These are phyloP conservation scores for Elsinoe perseae DNA, from an alignment of 2,329 filamentous ascomycete species.

Conservation along the genomic window DNA sequence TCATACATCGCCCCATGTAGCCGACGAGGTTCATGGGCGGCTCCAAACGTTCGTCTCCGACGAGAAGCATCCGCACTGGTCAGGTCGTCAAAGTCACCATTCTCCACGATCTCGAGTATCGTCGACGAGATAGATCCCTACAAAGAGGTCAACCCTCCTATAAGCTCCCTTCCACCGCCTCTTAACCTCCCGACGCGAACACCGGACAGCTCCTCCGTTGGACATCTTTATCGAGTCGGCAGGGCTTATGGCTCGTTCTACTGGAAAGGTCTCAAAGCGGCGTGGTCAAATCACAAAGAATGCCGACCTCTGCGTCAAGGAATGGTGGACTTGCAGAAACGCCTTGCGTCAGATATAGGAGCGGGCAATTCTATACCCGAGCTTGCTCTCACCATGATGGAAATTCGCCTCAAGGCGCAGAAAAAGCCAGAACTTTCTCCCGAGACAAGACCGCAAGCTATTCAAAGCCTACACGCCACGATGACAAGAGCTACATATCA, in stretches of 20 bases:
- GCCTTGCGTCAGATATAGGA: not conserved
- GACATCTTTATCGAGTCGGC: conserved; percentile 55
- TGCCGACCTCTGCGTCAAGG: conserved; percentile 21
- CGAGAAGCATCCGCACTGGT: not conserved
- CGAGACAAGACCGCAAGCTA: not conserved
- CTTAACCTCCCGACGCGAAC: conserved; percentile 55
- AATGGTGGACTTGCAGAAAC: conserved; percentile 14
- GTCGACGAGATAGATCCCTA: not conserved
- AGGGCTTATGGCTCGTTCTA: conserved; percentile 78
- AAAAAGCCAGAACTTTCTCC: not conserved
- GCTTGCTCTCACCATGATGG: not conserved
- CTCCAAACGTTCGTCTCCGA: not conserved
- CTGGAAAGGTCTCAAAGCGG: conserved; percentile 70
- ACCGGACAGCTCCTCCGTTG: conserved; percentile 38
- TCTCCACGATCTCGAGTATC: not conserved
- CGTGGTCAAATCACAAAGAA: conserved; percentile 57
- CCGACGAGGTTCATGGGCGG: not conserved
- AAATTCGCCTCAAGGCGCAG: not conserved
- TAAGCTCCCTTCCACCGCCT: conserved; percentile 62
- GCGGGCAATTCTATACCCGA: not conserved
- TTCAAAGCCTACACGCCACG: not conserved
- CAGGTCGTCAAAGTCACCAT: too few relatives aligned
- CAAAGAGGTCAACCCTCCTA: conserved; percentile 58
- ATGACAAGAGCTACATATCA: conserved; percentile 63
- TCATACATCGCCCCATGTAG: not conserved